Base-by-base conservation (phyloP, 768 basidiomycete species). In the Pisolithus microcarpus region DNA sequence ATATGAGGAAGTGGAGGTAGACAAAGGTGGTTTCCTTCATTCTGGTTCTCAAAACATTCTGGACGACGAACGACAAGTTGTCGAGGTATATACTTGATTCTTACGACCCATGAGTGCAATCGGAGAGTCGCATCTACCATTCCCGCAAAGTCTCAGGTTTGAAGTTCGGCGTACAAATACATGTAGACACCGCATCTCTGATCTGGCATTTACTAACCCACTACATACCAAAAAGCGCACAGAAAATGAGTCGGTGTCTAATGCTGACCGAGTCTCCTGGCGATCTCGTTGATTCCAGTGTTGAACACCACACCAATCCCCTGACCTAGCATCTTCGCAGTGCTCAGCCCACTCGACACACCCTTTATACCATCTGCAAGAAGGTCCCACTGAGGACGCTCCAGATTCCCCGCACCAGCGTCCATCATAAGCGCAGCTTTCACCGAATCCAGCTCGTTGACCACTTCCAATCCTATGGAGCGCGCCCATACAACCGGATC, bases 391-490 rank as follows among this genome's bases (percentile, higher is more conserved):
- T 70, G 46, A 65, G 48, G 51, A 62, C 61, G 70, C 55, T 49
- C 34, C 52, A 36, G 47, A 24, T 55, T 39, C 28, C 51, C 54
- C 1, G 76, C 77, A 4, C 86, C 94, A 9, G 88, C 94, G 13
- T 77, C 72, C 62, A 83, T 76, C 88, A 98, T 91, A 15, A 99
- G 64, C 1, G 85, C 81, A 15, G 80, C 78, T 70, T 98, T 97
- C 53, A 98, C 57, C 0, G 80, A 72, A 52, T 87, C 85, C 15
- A 96, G 68, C 67, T 98, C 93, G 60, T 98, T 96, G 40, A 98
- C 58, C 10, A 96, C 82, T 60, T 98, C 95, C 18, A 97, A 63
- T 1, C 96, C 96, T 15, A 85, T 78, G 0, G 87, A 87, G 48
- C 95, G 80, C 3, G 82, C 83, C 89, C 89, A 92, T 16, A 96